Evolutionary conservation across 2,329 filamentous ascomycete genomes (phyloP).

Genomic region (Karstenula rhodostoma): DNA sequence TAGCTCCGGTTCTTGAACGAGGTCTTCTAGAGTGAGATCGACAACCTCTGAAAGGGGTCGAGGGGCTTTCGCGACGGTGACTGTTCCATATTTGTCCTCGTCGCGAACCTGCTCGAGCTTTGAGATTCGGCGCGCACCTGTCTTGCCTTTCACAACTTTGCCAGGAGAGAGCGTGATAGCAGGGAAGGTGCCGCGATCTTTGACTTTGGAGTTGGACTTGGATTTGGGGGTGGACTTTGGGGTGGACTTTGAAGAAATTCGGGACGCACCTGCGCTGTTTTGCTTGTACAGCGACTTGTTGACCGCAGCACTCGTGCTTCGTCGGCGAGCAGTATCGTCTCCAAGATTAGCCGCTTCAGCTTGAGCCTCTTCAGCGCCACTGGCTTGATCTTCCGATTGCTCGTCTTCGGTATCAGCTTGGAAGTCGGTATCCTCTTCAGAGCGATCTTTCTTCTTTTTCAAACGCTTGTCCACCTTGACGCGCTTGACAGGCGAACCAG

Average conservation of each 20-base stretch:
- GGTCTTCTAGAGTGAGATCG: conserved; percentile 2
- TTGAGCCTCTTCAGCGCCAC: conserved; percentile 17
- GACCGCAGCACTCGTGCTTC: conserved; percentile 17
- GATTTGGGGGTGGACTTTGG: conserved; percentile 14
- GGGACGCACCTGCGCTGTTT: conserved; percentile 32
- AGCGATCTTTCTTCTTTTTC: conserved; percentile 40
- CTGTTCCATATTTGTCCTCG: conserved; percentile 3
- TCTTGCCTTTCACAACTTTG: not conserved
- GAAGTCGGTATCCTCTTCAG: conserved; percentile 61
- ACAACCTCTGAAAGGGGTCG: not conserved
- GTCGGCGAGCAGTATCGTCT: conserved; percentile 17
- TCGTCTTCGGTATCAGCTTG: conserved; percentile 58
- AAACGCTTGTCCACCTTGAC: conserved; percentile 35
- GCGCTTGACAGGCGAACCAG: conserved; percentile 42
- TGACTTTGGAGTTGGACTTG: conserved; percentile 5
- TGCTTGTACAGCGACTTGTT: conserved; percentile 28
- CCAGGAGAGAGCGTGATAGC: conserved; percentile 1
- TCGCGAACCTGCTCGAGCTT: not conserved
- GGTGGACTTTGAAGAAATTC: conserved; percentile 18
- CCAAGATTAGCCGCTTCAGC: conserved; percentile 19
- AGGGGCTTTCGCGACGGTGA: conserved; percentile 3
- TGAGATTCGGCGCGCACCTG: conserved; percentile 1
- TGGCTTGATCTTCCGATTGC: conserved; percentile 37
- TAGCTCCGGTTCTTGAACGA: not conserved
- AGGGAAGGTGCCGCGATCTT: conserved; percentile 13